These are phyloP conservation scores for Neurospora sp. DNA, from an alignment of 495 filamentous ascomycete species.

Conservation along the genomic window DNA sequence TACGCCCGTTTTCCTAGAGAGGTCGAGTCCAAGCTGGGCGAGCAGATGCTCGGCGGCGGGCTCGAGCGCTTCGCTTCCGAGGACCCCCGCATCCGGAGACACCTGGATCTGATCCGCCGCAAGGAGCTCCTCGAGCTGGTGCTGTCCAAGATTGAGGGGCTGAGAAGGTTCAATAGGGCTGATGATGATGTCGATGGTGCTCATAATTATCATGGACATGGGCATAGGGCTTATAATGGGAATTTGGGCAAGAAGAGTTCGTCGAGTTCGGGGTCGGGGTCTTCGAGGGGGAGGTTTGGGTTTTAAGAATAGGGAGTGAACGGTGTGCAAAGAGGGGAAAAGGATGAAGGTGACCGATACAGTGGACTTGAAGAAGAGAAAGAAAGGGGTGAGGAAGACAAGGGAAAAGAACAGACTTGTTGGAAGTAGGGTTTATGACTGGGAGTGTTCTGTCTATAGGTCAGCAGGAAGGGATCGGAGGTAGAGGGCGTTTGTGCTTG, in stretches of 20 bases:
- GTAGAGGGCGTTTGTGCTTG: neutral
- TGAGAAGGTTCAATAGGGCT: slow-evolving; percentile 59
- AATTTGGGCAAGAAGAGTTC: neutral
- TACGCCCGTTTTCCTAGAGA: slow-evolving; percentile 95
- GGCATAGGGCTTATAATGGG: neutral
- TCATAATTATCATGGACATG: neutral
- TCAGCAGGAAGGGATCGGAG: neutral
- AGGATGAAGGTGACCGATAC: neutral
- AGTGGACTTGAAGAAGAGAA: neutral
- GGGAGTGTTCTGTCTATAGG: neutral
- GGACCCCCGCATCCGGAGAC: slow-evolving; percentile 75
- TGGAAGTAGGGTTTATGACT: neutral
- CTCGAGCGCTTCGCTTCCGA: slow-evolving; percentile 87
- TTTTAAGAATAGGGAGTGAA: neutral
- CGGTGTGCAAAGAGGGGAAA: neutral
- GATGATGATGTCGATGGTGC: neutral
- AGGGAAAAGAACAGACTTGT: neutral
- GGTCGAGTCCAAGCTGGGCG: slow-evolving; percentile 76
- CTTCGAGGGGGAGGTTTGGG: neutral
- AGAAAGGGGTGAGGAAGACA: neutral
- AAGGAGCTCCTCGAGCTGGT: slow-evolving; percentile 92
- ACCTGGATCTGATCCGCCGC: slow-evolving; percentile 80
- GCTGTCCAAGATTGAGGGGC: slow-evolving; percentile 82
- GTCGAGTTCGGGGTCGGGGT: neutral
- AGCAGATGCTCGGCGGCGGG: slow-evolving; percentile 64